phyloP scores from a whole-genome alignment of 2,329 filamentous ascomycete genomes.

The Tolypocladium ovalisporum region DNA sequence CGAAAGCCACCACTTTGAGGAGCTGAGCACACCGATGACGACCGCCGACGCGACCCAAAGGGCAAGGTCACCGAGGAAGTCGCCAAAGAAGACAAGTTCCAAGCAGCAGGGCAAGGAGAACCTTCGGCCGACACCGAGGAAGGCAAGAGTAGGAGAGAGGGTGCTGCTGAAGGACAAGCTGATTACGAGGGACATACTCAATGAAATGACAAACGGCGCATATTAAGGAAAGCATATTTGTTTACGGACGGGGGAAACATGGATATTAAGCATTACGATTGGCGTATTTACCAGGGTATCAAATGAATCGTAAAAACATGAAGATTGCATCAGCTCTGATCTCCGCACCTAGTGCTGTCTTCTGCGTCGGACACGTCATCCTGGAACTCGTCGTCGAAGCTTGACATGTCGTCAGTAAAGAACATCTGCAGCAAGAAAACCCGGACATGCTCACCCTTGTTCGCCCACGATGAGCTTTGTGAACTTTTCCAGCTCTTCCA shows the following conservation, averaged over 20 bases:
- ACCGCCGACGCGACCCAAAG: constrained; percentile 17
- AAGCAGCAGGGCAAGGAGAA: constrained; percentile 31
- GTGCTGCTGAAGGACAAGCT: constrained; percentile 55
- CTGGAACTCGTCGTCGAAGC: constrained; percentile 22
- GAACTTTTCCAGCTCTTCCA: constrained; percentile 42
- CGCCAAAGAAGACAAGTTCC: constrained; percentile 7
- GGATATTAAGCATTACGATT: neutral
- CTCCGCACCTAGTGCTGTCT: neutral
- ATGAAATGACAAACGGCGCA: constrained; percentile 49
- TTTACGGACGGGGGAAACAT: neutral
- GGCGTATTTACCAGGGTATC: constrained; percentile 7
- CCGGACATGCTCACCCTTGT: constrained; percentile 24
- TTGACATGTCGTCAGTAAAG: constrained; percentile 6
- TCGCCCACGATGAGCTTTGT: constrained; percentile 49
- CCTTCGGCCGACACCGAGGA: constrained; percentile 37
- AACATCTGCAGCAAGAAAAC: neutral
- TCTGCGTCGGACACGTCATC: constrained; percentile 11
- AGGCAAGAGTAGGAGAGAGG: constrained; percentile 46
- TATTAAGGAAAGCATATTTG: constrained; percentile 11
- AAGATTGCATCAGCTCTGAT: neutral
- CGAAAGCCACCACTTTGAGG: constrained; percentile 58
- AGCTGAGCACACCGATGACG: constrained; percentile 38
- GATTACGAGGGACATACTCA: constrained; percentile 66
- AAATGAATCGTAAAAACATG: neutral
- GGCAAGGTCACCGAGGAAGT: constrained; percentile 17